Base-by-base conservation (phyloP, 2,329 filamentous ascomycete genomes). In the Atkinsonella hypoxylon region DNA sequence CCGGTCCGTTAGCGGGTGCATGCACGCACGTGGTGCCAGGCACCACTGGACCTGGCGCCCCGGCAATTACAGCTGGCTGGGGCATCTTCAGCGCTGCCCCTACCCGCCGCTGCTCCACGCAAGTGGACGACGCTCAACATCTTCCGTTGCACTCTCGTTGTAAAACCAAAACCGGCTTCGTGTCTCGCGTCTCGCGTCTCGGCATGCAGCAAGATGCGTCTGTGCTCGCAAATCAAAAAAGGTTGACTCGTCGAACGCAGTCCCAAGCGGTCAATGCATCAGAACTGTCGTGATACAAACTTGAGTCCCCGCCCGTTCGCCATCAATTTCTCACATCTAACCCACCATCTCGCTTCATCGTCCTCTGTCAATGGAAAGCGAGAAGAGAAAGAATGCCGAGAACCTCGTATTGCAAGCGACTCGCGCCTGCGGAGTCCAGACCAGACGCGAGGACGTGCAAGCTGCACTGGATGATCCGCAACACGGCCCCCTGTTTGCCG, bases 381-480 rank as follows among this genome's bases (percentile, higher is more conserved):
- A 44, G 43, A 56, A 58, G 46, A 62, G 53, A 55, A 58, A 62
- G 36, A 56, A 60, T 46, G 64, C 65, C 49, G 61, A 67, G 53
- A 55, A 59, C 51, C 58, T 69, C 50, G 54, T 70, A 18, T 54
- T 67, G 51, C 60, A 62, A 50, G 65, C 61, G 32, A 60, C 58
- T 49, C 62, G 61, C 49, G 54, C 60, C 51, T 61, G 67, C 57
- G 62, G 61, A 56, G 54, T 67, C 55, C 54, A 58, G 50, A 56
- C 58, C 48, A 51, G 56, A 30, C 62, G 67, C 13, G 66, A 74
- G 50, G 64, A 67, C 36, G 60, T 75, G 40, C 64, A 64, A 48
- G 58, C 59, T 13, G 67, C 65, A 38, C 58, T 75, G 38, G 53
- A 59, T 12, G 66, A 72, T 49, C 56, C 58, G 1, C 56, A 65